Evolutionary conservation across 1,284 basidiomycete genomes (phyloP).

Genomic region (Boletus semigastroideus): DNA sequence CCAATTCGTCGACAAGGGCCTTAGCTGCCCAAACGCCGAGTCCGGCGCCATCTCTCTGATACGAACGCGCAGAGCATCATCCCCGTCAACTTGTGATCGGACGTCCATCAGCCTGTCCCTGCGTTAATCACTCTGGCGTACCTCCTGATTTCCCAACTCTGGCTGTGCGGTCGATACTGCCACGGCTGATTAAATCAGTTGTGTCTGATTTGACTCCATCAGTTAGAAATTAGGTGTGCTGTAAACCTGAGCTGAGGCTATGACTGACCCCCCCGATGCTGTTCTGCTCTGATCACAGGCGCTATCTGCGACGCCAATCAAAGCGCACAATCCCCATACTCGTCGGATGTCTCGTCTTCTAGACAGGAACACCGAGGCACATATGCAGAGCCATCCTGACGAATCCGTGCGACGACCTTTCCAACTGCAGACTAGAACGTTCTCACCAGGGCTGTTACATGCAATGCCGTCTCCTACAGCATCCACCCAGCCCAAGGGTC

Average conservation of each 20-base stretch:
- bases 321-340: slow-evolving; percentile 1
- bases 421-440: neutral
- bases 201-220: slow-evolving; percentile 14
- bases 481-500: neutral
- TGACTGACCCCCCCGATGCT: neutral
- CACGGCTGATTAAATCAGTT: slow-evolving; percentile 18
- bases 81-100: slow-evolving; percentile 3
- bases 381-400: neutral
- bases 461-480: slow-evolving; percentile 6
- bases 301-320: slow-evolving; percentile 6
- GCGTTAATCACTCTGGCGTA: neutral
- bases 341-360: neutral
- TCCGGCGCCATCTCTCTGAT: neutral
- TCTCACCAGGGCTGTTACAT: slow-evolving; percentile 7
- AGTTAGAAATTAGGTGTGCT: slow-evolving; percentile 6
- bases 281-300: slow-evolving; percentile 8
- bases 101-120: slow-evolving; percentile 7
- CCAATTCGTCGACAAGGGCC: neutral
- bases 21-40: neutral
- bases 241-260: slow-evolving; percentile 8
- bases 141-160: neutral
- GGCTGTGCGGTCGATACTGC: slow-evolving; percentile 2
- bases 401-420: slow-evolving; percentile 2
- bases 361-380: slow-evolving; percentile 6
- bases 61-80: neutral